These are phyloP conservation scores for Pogostemon cablin DNA, from an alignment of 257 asterid species.

Conservation along the genomic window DNA sequence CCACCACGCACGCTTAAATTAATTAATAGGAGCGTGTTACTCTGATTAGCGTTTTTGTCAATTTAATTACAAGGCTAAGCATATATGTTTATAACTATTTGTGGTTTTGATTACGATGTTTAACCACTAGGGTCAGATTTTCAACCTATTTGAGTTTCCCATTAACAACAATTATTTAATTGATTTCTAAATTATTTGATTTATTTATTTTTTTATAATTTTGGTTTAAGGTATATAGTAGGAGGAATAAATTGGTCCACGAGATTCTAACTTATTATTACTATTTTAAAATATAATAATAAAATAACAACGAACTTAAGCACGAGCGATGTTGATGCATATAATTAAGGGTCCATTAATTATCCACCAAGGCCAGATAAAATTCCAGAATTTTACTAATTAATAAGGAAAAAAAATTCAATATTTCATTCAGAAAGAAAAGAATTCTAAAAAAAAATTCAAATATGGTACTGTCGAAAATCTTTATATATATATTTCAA, in stretches of 20 bases:
- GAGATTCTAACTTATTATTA: slow-evolving; percentile 19
- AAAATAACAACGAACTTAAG: slow-evolving; percentile 19
- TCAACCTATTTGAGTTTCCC: slow-evolving; percentile 19
- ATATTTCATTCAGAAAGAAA: too few relatives aligned
- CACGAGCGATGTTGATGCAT: slow-evolving; percentile 34
- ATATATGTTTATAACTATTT: neutral
- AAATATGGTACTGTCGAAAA: too few relatives aligned
- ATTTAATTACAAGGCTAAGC: neutral
- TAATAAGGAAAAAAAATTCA: too few relatives aligned
- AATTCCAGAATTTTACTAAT: too few relatives aligned
- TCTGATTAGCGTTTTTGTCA: neutral
- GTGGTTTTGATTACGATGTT: slow-evolving; percentile 14
- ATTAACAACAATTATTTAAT: slow-evolving; percentile 20
- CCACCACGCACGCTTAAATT: slow-evolving; percentile 30
- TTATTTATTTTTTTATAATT: neutral
- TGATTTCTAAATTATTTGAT: neutral
- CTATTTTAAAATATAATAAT: neutral
- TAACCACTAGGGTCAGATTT: neutral
- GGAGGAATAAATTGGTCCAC: slow-evolving; percentile 28
- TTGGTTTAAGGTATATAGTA: slow-evolving; percentile 11
- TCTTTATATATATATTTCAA: too few relatives aligned
- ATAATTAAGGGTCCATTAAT: neutral
- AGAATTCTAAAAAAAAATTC: too few relatives aligned
- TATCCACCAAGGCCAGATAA: too few relatives aligned
- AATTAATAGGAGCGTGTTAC: slow-evolving; percentile 33